Evolutionary conservation across 345 rosid genomes (phyloP), one percentile per base, ranked within the genome.

Genomic region (Salix arbutifolia): DNA sequence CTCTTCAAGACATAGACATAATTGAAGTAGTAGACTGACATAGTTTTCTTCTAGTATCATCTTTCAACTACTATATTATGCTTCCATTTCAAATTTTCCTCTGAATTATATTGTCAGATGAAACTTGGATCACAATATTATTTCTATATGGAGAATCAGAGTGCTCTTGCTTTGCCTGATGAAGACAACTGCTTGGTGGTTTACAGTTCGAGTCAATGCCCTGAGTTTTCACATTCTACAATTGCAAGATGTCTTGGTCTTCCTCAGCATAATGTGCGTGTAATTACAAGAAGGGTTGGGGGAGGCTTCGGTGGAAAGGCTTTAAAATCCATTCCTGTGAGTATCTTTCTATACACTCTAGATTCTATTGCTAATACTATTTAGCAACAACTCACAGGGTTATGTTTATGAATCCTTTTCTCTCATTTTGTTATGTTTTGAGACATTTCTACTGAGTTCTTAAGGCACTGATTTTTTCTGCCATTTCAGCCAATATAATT

Each of bases 301-400:
- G 97, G 97, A 60, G 98, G 97, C 35, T 95, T 91, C 56, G 98
- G 99, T 62, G 99, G 99, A 72, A 95, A 95, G 84, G 92, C 93
- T 71, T 23, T 85, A 1, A 89, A 83, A 89, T 79, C 96, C 44
- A 87, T 90, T 84, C 89, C 91, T 67, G 98, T 95, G 69, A 90
- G 97, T 88, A 71, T 69, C 58, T 31, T 56, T 3, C 13, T 35
- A 56, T 42, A 42, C 83, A 83, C 52, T 3, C 4, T 46, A 46
- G 17, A 46, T 46, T 46, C 19, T 46, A 12, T 13, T 46, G 52
- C 18, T 13, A 46, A 14, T 14, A 46, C 1, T 0, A 12, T 46
- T 12, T 46, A 46, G 52, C 52, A 4, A 46, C 52, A 46, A 46
- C 46, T 13, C 6, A 46, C 5, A 16, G 18, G 18, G 52, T 3